Conservation (phyloP, 208 protist species). For the Polymyxa betae region DNA sequence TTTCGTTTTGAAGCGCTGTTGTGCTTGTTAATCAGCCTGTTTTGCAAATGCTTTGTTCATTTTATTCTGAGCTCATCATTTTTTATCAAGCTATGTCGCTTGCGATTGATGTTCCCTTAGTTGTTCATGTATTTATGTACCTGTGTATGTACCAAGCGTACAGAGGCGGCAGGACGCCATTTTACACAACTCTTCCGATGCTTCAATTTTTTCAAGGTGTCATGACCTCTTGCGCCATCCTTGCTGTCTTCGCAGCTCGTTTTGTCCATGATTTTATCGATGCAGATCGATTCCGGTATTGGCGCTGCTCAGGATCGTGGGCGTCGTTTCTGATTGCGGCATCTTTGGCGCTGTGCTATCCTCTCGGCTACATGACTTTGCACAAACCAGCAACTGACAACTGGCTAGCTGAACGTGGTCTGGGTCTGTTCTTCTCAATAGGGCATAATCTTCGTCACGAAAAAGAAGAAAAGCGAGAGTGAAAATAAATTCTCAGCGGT, state of each 20-base stretch:
- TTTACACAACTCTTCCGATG: neutral
- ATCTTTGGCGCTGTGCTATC: neutral
- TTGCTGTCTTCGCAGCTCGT: constrained; percentile 1
- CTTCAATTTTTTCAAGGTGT: constrained; percentile 21
- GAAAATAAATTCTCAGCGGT: no score
- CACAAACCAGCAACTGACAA: constrained; percentile 40
- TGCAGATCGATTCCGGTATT: neutral
- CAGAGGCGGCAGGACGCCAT: constrained; percentile 36
- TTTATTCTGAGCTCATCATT: neutral
- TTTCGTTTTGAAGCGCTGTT: no score
- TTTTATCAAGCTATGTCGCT: no score
- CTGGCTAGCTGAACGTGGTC: constrained; percentile 41
- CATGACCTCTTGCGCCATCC: neutral
- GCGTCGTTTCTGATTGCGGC: neutral
- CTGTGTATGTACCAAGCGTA: constrained; percentile 48
- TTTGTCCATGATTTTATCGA: constrained; percentile 42
- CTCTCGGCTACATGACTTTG: constrained; percentile 21
- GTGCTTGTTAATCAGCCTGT: no score
- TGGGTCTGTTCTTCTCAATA: constrained; percentile 41
- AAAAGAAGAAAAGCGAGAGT: no score
- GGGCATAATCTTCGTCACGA: neutral
- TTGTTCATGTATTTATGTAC: constrained; percentile 51
- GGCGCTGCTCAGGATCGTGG: constrained; percentile 11
- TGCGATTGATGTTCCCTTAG: neutral
- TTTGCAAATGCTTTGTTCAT: no score